Percentiles rank a stretch among this genome's conserved stretches.
Evolutionary conservation across 1,284 basidiomycete species (phyloP).

Genomic region (Omphalotus olearius): DNA sequence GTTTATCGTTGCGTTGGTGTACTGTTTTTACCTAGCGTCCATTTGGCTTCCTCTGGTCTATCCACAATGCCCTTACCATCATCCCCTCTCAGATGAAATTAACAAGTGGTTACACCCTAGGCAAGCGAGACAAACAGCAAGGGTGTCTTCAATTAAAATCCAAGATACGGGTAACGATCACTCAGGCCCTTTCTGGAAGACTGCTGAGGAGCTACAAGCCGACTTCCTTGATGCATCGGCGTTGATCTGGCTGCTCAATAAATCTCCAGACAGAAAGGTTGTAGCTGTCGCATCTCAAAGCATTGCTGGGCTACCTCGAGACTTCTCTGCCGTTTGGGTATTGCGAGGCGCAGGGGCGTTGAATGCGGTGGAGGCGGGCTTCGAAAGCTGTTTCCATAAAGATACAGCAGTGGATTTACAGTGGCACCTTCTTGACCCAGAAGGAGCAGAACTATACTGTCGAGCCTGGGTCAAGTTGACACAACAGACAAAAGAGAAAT

Average conservation of each 20-base stretch:
- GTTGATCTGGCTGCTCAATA: conserved; percentile 32
- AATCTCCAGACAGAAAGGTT: conserved; percentile 28
- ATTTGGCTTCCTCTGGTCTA: conserved; percentile 35
- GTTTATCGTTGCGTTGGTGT: conserved; percentile 31
- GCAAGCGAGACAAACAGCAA: too few species aligned
- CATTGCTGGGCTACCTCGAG: conserved; percentile 32
- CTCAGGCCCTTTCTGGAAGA: too few species aligned
- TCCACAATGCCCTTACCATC: conserved; percentile 38
- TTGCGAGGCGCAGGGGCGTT: conserved; percentile 32
- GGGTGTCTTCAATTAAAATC: too few species aligned
- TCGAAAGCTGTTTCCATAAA: conserved; percentile 31
- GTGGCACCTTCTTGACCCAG: conserved; percentile 31
- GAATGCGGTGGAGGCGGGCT: conserved; percentile 27
- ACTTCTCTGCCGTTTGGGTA: conserved; percentile 30
- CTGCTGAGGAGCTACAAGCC: conserved; percentile 14
- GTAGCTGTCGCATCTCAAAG: conserved; percentile 28
- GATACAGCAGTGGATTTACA: conserved; percentile 30
- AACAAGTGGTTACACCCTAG: conserved; percentile 13
- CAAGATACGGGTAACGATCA: too few species aligned
- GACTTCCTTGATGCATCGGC: conserved; percentile 31
- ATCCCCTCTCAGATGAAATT: conserved; percentile 34
- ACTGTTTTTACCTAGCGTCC: conserved; percentile 32
- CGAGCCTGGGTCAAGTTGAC: conserved; percentile 35
- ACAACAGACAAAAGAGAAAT: conserved; percentile 27
- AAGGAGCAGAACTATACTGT: conserved; percentile 31